phyloP scores from a whole-genome alignment of 345 rosid species.

The Eutrema japonicum region DNA sequence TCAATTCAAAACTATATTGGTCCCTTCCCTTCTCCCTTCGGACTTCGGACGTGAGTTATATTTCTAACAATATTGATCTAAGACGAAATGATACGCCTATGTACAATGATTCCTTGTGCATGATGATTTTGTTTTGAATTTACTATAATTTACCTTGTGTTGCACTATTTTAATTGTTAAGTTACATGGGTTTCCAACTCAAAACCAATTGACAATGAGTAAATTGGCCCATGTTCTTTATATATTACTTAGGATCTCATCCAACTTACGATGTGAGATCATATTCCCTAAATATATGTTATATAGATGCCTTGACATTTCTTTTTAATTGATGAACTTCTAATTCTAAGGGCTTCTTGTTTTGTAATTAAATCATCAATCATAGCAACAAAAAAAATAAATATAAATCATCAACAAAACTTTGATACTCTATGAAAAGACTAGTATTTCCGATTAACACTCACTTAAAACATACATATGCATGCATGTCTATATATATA shows the following conservation, averaged over 20 bases:
- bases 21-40: neutral
- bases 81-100: neutral
- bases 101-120: neutral
- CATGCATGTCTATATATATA: neutral
- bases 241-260: no score
- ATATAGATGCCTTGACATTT: neutral
- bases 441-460: neutral
- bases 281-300: neutral
- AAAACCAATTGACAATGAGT: no score
- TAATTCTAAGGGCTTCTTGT: neutral
- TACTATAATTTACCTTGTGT: neutral
- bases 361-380: neutral
- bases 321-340: neutral
- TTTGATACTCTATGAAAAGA: neutral
- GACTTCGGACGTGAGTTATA: neutral
- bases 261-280: no score
- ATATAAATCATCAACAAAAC: neutral
- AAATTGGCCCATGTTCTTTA: no score
- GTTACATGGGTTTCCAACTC: no score
- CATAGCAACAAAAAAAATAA: no score
- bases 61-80: neutral
- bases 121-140: neutral
- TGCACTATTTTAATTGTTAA: neutral
- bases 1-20: neutral
- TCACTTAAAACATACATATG: neutral